phyloP scores from a whole-genome alignment of 2,329 filamentous ascomycete genomes.

The Curvularia verruculosa region DNA sequence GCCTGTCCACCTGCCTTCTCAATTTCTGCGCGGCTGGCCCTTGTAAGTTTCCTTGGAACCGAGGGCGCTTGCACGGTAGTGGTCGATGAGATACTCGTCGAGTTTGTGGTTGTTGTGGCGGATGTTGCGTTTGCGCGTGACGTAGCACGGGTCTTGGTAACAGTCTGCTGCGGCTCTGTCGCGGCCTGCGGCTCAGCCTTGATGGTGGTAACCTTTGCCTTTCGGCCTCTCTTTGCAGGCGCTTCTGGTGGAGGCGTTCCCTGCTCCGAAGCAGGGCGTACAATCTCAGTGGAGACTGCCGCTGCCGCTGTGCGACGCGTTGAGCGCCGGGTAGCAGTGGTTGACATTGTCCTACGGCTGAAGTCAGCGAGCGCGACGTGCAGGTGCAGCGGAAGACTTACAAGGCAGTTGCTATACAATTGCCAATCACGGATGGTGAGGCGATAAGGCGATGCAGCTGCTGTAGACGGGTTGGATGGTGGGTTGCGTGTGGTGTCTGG shows the following conservation, averaged over 20 bases:
- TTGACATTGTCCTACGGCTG: constrained; percentile 21
- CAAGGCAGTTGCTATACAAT: constrained; percentile 15
- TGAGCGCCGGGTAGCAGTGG: constrained; percentile 20
- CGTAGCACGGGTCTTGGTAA: constrained; percentile 14
- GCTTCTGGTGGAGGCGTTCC: constrained; percentile 14
- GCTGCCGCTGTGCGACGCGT: constrained; percentile 25
- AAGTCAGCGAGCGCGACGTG: constrained; percentile 24
- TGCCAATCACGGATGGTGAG: constrained; percentile 5
- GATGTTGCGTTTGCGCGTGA: constrained; percentile 20
- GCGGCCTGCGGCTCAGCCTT: constrained; percentile 16
- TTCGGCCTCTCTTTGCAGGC: constrained; percentile 19
- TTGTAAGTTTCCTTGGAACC: constrained; percentile 21
- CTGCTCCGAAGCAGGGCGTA: constrained; percentile 11
- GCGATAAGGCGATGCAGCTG: constrained; percentile 13
- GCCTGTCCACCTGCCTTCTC: constrained; percentile 18
- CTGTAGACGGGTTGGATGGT: constrained; percentile 2
- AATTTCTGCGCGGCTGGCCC: constrained; percentile 19
- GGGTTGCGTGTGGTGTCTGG: constrained; percentile 4
- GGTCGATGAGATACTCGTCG: constrained; percentile 11
- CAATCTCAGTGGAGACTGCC: constrained; percentile 18
- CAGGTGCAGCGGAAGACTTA: constrained; percentile 17
- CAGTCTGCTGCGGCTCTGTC: constrained; percentile 16
- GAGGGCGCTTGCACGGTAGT: constrained; percentile 1
- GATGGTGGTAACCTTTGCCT: constrained; percentile 18
- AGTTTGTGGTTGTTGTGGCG: constrained; percentile 12